These are phyloP conservation scores for Colletotrichum brevisporum DNA, from an alignment of 2,329 filamentous ascomycete genomes.

Conservation along the genomic window DNA sequence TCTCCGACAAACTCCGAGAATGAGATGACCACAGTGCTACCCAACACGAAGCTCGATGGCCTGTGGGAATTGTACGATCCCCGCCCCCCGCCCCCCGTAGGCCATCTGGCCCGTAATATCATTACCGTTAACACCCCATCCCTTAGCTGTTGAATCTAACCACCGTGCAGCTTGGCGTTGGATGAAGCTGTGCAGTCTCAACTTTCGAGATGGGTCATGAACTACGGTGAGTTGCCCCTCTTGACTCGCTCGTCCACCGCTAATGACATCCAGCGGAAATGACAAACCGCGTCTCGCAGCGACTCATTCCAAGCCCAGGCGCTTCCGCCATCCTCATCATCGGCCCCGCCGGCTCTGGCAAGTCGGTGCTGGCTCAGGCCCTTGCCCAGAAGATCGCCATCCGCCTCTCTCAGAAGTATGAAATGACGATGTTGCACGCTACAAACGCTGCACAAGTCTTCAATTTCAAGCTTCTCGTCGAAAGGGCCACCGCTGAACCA, in stretches of 20 bases:
- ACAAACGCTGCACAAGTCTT: neutral
- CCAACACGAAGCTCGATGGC: constrained; percentile 16
- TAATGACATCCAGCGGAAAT: neutral
- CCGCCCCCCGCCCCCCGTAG: too few species aligned
- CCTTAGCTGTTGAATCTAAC: constrained; percentile 24
- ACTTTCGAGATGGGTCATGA: neutral
- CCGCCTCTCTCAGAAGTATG: neutral
- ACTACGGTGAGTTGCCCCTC: neutral
- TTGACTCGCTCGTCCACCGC: neutral
- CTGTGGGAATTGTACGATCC: constrained; percentile 33
- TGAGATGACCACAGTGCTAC: constrained; percentile 8
- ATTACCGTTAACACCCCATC: neutral
- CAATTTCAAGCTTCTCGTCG: neutral
- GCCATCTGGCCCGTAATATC: neutral
- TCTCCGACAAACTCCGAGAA: neutral
- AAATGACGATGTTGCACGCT: neutral
- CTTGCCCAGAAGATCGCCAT: constrained; percentile 11
- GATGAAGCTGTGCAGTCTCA: neutral
- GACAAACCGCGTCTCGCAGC: neutral
- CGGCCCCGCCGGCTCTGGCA: neutral
- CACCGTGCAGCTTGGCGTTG: neutral
- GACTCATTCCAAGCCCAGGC: neutral
- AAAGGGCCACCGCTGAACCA: neutral
- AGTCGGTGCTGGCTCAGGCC: neutral
- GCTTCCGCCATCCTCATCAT: neutral